Conservation (phyloP, 139 green algal genomes). For the Edaphochlamys debaryana region DNA sequence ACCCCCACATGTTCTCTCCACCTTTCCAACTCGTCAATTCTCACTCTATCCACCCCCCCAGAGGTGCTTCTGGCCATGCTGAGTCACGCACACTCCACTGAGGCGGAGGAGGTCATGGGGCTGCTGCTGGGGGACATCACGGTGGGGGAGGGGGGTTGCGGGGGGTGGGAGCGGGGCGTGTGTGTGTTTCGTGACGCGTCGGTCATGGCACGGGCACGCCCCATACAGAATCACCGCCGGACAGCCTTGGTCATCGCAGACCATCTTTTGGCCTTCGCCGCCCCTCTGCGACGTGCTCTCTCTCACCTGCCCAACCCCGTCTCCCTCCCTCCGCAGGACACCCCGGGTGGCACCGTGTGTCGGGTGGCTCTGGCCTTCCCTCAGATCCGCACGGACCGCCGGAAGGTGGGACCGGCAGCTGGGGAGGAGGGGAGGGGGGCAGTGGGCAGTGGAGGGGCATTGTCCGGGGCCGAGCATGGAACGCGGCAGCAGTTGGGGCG, state of each 20-base stretch:
- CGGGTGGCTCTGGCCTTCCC: slow-evolving; percentile 73
- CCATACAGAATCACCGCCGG: too few species aligned
- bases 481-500: too few species aligned
- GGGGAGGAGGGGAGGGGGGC: too few species aligned
- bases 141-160: slow-evolving; percentile 14
- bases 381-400: slow-evolving; percentile 78
- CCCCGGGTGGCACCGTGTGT: slow-evolving; percentile 38
- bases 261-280: too few species aligned
- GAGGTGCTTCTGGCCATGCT: slow-evolving; percentile 78
- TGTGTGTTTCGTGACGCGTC: too few species aligned
- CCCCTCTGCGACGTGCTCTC: too few species aligned
- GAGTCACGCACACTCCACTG: slow-evolving; percentile 81
- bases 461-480: too few species aligned
- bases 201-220: too few species aligned
- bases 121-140: slow-evolving; percentile 82
- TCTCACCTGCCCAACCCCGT: too few species aligned
- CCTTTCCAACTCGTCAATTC: background rate
- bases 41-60: slow-evolving; percentile 26
- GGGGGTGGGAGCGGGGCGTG: background rate
- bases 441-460: too few species aligned
- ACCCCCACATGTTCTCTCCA: background rate
- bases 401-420: slow-evolving; percentile 78
- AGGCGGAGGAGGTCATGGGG: slow-evolving; percentile 89
- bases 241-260: too few species aligned
- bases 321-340: too few species aligned